Evolutionary conservation across 257 asterid species (phyloP).

Genomic region (Solanum dulcamara): DNA sequence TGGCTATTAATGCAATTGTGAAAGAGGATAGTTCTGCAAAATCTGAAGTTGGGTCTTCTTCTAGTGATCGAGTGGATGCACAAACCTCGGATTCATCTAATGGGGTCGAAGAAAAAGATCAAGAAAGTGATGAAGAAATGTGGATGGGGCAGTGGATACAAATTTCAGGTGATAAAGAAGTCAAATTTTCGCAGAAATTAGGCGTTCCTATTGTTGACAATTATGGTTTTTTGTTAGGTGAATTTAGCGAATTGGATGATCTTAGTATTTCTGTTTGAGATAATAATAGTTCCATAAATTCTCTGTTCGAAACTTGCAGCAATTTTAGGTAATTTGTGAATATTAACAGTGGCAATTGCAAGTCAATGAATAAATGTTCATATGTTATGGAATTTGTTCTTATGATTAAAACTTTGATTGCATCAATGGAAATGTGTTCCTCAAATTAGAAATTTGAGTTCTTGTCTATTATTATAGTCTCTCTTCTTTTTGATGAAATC

Average conservation of each 20-base stretch:
- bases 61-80: not conserved
- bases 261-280: not conserved
- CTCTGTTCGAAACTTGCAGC: not conserved
- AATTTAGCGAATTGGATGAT: slow-evolving; percentile 12
- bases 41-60: not conserved
- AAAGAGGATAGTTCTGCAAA: not conserved
- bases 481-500: not conserved
- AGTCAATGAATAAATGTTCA: not conserved
- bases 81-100: not conserved
- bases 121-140: not conserved
- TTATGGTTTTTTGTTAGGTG: slow-evolving; percentile 6
- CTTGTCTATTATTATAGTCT: not conserved
- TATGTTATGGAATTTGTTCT: not conserved
- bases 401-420: not conserved
- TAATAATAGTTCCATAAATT: not conserved
- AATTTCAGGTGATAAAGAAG: not conserved
- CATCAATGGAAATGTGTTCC: not conserved
- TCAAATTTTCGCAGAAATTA: not conserved
- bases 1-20: not conserved
- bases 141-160: not conserved
- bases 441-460: not conserved
- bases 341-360: not conserved
- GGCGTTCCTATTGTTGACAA: slow-evolving; percentile 3
- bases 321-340: not conserved
- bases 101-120: not conserved